Evolutionary conservation across 208 protist species (phyloP).

Genomic region (Tetramitus jugosus): DNA sequence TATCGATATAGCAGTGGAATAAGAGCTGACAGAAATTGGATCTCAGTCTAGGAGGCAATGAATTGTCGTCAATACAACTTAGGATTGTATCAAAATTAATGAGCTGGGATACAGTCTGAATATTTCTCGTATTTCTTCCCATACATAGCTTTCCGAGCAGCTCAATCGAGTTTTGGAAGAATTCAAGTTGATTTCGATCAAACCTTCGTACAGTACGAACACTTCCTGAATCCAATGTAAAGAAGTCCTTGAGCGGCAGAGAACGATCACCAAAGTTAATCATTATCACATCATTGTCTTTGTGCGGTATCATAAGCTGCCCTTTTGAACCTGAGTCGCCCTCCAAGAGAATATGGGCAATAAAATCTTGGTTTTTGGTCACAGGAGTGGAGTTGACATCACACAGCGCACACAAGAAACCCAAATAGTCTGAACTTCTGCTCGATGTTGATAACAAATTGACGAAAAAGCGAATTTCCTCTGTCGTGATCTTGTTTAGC

Average conservation of each 20-base stretch:
- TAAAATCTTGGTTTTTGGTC: constrained; percentile 1
- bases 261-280: background rate
- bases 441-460: background rate
- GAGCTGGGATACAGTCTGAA: background rate
- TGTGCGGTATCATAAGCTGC: too few relatives aligned
- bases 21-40: background rate
- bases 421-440: background rate
- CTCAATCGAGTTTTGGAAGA: background rate
- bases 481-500: background rate
- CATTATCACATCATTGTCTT: too few relatives aligned
- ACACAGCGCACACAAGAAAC: background rate
- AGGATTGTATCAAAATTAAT: background rate
- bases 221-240: too few relatives aligned
- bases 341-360: background rate
- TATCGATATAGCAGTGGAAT: background rate
- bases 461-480: background rate
- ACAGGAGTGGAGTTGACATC: background rate
- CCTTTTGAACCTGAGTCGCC: too few relatives aligned
- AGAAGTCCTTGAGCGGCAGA: too few relatives aligned
- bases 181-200: background rate
- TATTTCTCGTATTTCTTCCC: background rate
- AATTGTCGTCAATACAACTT: background rate
- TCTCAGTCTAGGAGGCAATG: background rate
- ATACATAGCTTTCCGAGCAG: background rate
- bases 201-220: too few relatives aligned